Evolutionary conservation across 2,329 filamentous ascomycete species (phyloP), one percentile per base, ranked within the genome.

Genomic region (Neonectria punicea): DNA sequence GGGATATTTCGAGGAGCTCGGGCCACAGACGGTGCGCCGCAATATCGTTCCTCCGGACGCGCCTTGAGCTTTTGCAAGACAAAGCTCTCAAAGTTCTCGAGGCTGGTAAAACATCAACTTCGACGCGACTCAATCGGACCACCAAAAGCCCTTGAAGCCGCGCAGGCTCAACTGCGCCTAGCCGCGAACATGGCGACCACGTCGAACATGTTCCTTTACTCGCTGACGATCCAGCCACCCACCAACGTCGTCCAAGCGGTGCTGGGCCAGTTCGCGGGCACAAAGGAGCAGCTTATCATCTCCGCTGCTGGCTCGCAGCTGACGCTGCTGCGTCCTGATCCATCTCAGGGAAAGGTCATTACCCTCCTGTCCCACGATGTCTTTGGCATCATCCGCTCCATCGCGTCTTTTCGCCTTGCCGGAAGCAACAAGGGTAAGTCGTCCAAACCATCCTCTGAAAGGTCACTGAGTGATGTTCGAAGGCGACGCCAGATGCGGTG

Each of bases 131-230:
- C 67, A 70, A 72, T 72, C 69, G 74, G 30, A 75, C 72, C 66
- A 67, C 54, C 62, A 66, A 63, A 70, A 73, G 65, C 70, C 61
- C 60, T 69, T 66, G 70, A 76, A 78, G 81, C 82, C 81, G 82
- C 81, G 82, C 83, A 83, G 84, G 82, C 81, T 82, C 73, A 77
- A 78, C 82, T 83, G 83, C 82, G 82, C 80, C 77, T 76, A 80
- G 76, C 76, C 76, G 80, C 76, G 77, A 86, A 78, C 78, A 98
- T 98, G 96, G 95, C 96, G 84, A 97, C 94, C 79, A 98, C 95
- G 67, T 98, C 94, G 71, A 95, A 95, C 80, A 97, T 98, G 93
- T 98, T 98, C 80, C 90, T 99, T 84, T 99, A 99, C 84, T 96
- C 93, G 76, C 87, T 99, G 84, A 98, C 96, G 73, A 91, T 99